A percentile compares a stretch with the other conserved stretches of the same genome.
phyloP scores from a whole-genome alignment of 345 rosid genomes.

The Citrus cavaleriei region DNA sequence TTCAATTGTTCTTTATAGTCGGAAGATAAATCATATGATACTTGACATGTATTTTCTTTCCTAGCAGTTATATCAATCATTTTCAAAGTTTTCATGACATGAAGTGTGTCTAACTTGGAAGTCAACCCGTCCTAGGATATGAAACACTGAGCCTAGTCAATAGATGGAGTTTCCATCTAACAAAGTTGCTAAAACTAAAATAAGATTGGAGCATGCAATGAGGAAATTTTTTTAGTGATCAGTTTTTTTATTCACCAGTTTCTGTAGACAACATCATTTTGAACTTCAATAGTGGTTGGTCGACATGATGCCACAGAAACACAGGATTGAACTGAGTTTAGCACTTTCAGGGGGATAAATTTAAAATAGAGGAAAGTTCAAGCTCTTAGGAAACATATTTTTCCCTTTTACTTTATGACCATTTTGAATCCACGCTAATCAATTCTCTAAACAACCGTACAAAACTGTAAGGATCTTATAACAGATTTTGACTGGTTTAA shows the following conservation, averaged over 20 bases:
- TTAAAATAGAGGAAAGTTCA: not conserved
- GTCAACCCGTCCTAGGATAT: not conserved
- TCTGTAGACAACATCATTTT: not conserved
- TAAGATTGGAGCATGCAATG: not conserved
- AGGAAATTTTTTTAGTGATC: not conserved
- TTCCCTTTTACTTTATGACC: not conserved
- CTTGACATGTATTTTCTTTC: not conserved
- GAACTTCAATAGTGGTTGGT: not conserved
- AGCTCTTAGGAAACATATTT: not conserved
- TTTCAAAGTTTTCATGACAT: not conserved
- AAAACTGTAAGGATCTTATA: too few relatives aligned
- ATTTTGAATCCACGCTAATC: not conserved
- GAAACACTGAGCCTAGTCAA: not conserved
- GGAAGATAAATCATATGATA: not conserved
- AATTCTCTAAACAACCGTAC: too few relatives aligned
- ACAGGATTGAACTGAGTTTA: not conserved
- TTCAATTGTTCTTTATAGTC: not conserved
- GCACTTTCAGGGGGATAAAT: not conserved
- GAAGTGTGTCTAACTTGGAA: not conserved
- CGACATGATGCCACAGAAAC: not conserved
- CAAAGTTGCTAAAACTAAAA: not conserved
- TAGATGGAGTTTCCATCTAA: not conserved
- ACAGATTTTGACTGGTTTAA: too few relatives aligned
- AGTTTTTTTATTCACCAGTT: not conserved
- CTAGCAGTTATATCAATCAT: not conserved